A percentile compares a stretch with the other conserved stretches of the same genome.
Conservation (phyloP, 2,329 filamentous ascomycete species). For the Phaeomoniella chlamydospora region DNA sequence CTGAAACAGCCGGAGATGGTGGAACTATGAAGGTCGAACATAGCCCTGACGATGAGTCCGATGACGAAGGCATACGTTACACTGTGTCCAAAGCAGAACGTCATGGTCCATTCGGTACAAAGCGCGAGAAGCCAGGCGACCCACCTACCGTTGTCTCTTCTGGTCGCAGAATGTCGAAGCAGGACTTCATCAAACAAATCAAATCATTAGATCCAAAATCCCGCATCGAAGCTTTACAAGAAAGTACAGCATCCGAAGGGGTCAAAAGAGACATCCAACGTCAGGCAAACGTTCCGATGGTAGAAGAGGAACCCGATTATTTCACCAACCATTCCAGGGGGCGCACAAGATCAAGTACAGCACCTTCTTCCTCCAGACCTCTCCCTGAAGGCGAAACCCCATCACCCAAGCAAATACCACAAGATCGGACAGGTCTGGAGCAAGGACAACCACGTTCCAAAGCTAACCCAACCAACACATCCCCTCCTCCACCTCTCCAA, state of each 20-base stretch:
- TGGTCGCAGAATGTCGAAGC: slow-evolving; percentile 47
- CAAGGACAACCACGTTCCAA: not conserved
- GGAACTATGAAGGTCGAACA: slow-evolving; percentile 9
- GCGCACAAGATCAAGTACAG: slow-evolving; percentile 3
- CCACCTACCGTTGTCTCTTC: slow-evolving; percentile 6
- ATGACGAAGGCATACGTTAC: slow-evolving; percentile 45
- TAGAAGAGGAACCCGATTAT: slow-evolving; percentile 12
- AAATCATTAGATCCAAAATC: slow-evolving; percentile 44
- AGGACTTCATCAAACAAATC: slow-evolving; percentile 50
- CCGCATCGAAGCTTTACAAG: slow-evolving; percentile 30
- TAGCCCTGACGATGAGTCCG: slow-evolving; percentile 19
- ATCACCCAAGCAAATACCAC: no score
- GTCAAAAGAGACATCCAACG: slow-evolving; percentile 22
- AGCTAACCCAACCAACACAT: not conserved
- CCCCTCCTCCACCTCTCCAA: not conserved
- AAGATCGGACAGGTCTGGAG: slow-evolving; percentile 3
- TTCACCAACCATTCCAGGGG: slow-evolving; percentile 1
- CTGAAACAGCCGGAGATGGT: slow-evolving; percentile 12
- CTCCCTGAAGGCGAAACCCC: slow-evolving; percentile 3
- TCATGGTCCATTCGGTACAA: slow-evolving; percentile 18
- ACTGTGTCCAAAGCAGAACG: slow-evolving; percentile 35
- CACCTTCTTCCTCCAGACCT: slow-evolving; percentile 9
- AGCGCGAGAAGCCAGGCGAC: slow-evolving; percentile 19
- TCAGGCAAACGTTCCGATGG: slow-evolving; percentile 12
- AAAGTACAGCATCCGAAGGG: slow-evolving; percentile 23